Conservation (phyloP, 2,329 filamentous ascomycete species). For the Beauveria asiatica region DNA sequence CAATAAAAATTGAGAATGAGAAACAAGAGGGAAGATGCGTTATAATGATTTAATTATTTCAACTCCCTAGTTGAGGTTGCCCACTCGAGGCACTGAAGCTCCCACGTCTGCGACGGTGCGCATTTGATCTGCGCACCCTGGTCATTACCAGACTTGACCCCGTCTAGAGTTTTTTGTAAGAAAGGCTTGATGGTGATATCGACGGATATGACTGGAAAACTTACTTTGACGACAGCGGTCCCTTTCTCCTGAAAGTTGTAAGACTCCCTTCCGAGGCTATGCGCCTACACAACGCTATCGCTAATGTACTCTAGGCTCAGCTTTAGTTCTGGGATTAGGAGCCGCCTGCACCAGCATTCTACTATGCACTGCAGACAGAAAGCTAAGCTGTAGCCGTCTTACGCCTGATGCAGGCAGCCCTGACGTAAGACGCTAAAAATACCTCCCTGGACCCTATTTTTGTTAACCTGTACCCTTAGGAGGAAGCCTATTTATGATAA, state of each 20-base stretch:
- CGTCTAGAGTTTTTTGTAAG: background rate
- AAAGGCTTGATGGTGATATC: background rate
- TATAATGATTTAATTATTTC: too few relatives aligned
- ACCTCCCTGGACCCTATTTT: background rate
- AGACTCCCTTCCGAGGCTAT: background rate
- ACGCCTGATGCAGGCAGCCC: background rate
- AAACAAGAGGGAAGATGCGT: too few relatives aligned
- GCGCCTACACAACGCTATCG: background rate
- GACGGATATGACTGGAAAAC: conserved; percentile 3
- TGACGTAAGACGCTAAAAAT: background rate
- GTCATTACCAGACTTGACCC: background rate
- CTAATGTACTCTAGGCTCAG: background rate
- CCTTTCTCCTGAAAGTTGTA: background rate
- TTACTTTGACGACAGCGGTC: background rate
- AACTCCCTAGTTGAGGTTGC: background rate
- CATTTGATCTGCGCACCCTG: background rate
- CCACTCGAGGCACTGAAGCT: background rate
- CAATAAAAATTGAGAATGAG: too few relatives aligned
- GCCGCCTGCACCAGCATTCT: background rate
- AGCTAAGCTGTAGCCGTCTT: background rate
- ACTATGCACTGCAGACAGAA: background rate
- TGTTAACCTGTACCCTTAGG: background rate
- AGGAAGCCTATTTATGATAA: background rate
- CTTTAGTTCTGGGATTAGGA: background rate
- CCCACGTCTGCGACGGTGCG: background rate